Evolutionary conservation across 306 rosid species (phyloP).

Genomic region (Dryas octopetala): DNA sequence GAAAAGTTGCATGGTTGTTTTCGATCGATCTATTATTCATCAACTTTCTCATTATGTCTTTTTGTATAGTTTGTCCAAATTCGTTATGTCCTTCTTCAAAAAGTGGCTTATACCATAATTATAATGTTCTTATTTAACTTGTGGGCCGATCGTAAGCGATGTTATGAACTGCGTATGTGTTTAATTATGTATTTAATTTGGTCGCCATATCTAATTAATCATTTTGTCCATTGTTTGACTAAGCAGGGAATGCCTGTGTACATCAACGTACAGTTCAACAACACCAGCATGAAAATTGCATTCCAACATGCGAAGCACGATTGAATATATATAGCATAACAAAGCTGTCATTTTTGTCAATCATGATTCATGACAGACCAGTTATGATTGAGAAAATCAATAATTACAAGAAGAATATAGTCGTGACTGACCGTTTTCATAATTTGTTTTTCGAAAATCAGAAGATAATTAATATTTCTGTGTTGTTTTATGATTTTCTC

Average conservation of each 20-base stretch:
- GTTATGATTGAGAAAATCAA: too few relatives aligned
- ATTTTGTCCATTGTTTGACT: neutral
- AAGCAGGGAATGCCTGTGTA: neutral
- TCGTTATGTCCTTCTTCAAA: neutral
- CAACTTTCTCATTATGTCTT: neutral
- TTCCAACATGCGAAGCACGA: neutral
- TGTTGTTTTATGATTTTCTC: too few relatives aligned
- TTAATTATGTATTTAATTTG: neutral
- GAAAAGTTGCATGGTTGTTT: constrained; percentile 1
- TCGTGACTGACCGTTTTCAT: neutral
- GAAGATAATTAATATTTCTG: too few relatives aligned
- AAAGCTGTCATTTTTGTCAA: neutral
- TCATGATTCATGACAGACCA: neutral
- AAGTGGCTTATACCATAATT: neutral
- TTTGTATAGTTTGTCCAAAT: neutral
- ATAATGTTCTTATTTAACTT: neutral
- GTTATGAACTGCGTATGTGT: too few relatives aligned
- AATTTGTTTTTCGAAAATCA: too few relatives aligned
- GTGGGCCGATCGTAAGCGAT: neutral
- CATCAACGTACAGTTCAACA: neutral
- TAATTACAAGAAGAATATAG: neutral
- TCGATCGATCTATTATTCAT: neutral
- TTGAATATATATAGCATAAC: neutral
- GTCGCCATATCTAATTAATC: neutral
- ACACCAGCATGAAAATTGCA: neutral